A percentile compares a stretch with the other conserved stretches of the same genome.
These are phyloP conservation scores for Trametes cubensis DNA, from an alignment of 768 basidiomycete species.

Conservation along the genomic window DNA sequence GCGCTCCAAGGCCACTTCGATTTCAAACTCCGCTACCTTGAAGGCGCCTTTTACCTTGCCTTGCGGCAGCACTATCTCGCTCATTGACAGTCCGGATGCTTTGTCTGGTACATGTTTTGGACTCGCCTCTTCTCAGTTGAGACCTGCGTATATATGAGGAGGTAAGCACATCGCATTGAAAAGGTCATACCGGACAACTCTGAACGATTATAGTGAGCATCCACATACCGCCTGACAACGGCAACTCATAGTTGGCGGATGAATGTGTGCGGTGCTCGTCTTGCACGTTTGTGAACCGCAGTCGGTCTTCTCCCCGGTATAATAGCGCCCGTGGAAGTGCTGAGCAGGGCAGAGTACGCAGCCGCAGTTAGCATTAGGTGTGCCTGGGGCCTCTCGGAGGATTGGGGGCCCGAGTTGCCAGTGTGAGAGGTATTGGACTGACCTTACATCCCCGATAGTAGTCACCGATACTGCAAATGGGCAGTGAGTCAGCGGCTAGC, in stretches of 20 bases:
- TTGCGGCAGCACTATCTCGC: no score
- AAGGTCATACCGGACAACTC: no score
- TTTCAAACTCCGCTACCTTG: no score
- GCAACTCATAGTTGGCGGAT: constrained; percentile 15
- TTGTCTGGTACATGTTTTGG: constrained; percentile 24
- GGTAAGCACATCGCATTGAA: background rate
- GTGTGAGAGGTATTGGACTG: background rate
- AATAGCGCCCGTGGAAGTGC: constrained; percentile 27
- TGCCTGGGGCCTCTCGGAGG: background rate
- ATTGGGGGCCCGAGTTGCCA: background rate
- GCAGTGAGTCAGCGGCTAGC: background rate
- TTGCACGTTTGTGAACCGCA: constrained; percentile 22
- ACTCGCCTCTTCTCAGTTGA: constrained; percentile 16
- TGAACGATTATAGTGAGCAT: no score
- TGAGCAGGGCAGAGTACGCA: background rate
- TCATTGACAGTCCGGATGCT: constrained; percentile 21
- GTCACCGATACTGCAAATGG: constrained; percentile 20
- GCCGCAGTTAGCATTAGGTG: background rate
- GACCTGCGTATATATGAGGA: constrained; percentile 6
- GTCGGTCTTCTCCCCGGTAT: constrained; percentile 20
- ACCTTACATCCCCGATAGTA: constrained; percentile 26
- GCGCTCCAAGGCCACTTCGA: no score
- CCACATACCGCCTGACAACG: constrained; percentile 17
- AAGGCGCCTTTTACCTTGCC: no score
- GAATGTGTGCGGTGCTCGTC: constrained; percentile 23